Base-by-base conservation (phyloP, 1,284 basidiomycete species). In the Coniferiporia sulphurascens region DNA sequence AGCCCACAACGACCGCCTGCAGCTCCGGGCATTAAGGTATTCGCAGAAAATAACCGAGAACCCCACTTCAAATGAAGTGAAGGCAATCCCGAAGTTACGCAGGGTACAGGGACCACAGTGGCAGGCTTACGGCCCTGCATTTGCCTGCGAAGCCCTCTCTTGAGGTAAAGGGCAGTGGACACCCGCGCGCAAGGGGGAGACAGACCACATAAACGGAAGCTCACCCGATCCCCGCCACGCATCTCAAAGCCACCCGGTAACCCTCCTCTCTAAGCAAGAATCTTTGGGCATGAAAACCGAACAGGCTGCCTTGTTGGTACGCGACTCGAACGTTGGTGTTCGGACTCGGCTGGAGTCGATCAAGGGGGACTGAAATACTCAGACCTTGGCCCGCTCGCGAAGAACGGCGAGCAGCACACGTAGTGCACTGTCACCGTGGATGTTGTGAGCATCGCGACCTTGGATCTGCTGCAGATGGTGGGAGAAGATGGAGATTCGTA, bases 311-410 rank as follows among this genome's bases (percentile, higher is more conserved):
- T 82, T 74, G 80, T 79, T 81, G 75, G 76, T 81, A 74, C 72
- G 75, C 72, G 76, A 74, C 72, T 73, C 74, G 68, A 73, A 71
- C 67, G 66, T 63, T 81, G 71, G 72, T 63, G 69, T 71, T 75
- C 70, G 73, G 76, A 71, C 78, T 74, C 80, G 44, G 74, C 74
- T 71, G 80, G 78, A 76, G 78, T 70, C 80, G 65, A 74, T 78
- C 74, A 56, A 74, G 74, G 75, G 72, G 75, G 78, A 77, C 70
- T 74, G 64, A 63, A 72, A 79, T 73, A 69, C 80, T 82, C 82
- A 83, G 81, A 83, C 80, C 81, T 81, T 83, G 73, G 73, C 79
- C 81, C 79, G 77, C 80, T 81, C 78, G 76, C 72, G 65, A 78
- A 57, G 49, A 67, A 62, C 71, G 70, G 73, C 60, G 62, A 63